phyloP scores from a whole-genome alignment of 805 yeast genomes.

The Maudiozyma turicensis region DNA sequence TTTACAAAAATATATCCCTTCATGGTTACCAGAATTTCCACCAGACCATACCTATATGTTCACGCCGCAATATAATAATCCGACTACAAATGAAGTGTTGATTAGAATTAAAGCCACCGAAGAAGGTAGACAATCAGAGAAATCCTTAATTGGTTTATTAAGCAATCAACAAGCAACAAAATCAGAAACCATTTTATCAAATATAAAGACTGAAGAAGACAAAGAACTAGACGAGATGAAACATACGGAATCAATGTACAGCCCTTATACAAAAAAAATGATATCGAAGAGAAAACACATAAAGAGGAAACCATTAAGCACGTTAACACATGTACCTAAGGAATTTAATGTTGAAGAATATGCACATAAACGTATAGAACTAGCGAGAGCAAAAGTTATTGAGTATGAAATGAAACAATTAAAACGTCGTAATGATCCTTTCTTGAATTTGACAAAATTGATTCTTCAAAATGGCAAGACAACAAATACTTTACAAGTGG shows the following conservation, averaged over 20 bases:
- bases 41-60: constrained; percentile 87
- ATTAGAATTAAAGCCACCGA: constrained; percentile 64
- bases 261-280: not conserved
- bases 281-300: not conserved
- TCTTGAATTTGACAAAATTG: constrained; percentile 15
- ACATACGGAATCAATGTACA: not conserved
- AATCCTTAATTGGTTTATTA: constrained; percentile 41
- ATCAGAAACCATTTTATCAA: not conserved
- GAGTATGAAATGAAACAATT: constrained; percentile 18
- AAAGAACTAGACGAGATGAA: not conserved
- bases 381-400: constrained; percentile 28
- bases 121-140: constrained; percentile 75
- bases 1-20: constrained; percentile 44
- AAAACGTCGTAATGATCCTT: constrained; percentile 19
- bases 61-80: constrained; percentile 57
- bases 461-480: not conserved
- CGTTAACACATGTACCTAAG: constrained; percentile 7
- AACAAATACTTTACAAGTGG: not conserved
- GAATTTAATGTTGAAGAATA: constrained; percentile 49
- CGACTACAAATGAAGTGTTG: constrained; percentile 58
- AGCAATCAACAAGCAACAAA: not conserved
- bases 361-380: constrained; percentile 38
- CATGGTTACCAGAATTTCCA: constrained; percentile 80
- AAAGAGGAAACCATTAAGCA: not conserved
- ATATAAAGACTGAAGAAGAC: not conserved